phyloP scores from a whole-genome alignment of 768 basidiomycete species.

The Suillus subaureus region DNA sequence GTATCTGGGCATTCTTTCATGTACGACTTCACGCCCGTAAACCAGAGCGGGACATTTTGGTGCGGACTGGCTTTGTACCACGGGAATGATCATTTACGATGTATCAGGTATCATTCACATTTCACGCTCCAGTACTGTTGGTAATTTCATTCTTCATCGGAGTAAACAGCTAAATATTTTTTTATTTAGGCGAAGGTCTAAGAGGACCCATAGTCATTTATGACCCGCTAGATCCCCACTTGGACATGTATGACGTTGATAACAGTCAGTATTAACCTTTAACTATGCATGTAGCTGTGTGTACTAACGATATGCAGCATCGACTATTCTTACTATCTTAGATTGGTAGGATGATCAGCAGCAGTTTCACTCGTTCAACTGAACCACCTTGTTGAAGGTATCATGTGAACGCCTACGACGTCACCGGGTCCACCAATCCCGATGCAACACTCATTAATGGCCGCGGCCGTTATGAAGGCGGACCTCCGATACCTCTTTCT shows the following conservation, averaged over 20 bases:
- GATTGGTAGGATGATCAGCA: slow-evolving; percentile 21
- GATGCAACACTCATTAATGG: slow-evolving; percentile 45
- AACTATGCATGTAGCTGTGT: not conserved
- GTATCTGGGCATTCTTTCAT: slow-evolving; percentile 34
- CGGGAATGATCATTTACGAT: not conserved
- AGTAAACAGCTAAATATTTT: not conserved
- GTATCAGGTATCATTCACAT: slow-evolving; percentile 34
- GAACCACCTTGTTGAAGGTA: slow-evolving; percentile 12
- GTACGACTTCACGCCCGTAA: slow-evolving; percentile 34
- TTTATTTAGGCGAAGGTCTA: slow-evolving; percentile 13
- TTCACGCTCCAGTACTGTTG: slow-evolving; percentile 45
- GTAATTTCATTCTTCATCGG: not conserved
- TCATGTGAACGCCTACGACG: slow-evolving; percentile 11
- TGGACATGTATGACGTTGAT: slow-evolving; percentile 37
- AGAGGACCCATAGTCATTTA: slow-evolving; percentile 40
- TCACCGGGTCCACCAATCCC: slow-evolving; percentile 14
- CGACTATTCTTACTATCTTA: slow-evolving; percentile 34
- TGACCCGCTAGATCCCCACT: slow-evolving; percentile 34
- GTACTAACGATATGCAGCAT: slow-evolving; percentile 19
- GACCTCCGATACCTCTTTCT: slow-evolving; percentile 26
- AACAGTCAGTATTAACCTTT: slow-evolving; percentile 16
- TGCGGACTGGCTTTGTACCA: slow-evolving; percentile 17
- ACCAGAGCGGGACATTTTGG: slow-evolving; percentile 44
- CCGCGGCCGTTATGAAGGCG: slow-evolving; percentile 33
- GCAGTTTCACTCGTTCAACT: not conserved